These are phyloP conservation scores for Triticum timopheevii DNA, from an alignment of 176 grass and related monocot genomes.

Conservation along the genomic window DNA sequence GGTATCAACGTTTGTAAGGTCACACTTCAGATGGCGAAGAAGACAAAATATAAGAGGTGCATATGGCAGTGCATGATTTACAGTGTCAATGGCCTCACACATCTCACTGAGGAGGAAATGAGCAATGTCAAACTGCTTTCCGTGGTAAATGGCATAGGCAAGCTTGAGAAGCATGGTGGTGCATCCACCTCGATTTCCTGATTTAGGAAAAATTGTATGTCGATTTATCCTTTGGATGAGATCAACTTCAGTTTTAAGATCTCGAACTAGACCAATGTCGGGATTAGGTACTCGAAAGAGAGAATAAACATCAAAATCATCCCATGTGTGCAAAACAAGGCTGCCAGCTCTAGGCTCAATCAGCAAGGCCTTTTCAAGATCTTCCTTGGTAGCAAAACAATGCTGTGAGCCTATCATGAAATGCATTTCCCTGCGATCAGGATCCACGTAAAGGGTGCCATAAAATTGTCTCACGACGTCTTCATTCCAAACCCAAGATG, in stretches of 20 bases:
- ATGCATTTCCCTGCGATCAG: not conserved
- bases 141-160: not conserved
- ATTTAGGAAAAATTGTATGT: not conserved
- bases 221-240: constrained; percentile 3
- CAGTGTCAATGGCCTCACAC: not conserved
- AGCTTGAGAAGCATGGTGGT: not conserved
- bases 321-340: not conserved
- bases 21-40: not conserved
- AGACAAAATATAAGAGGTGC: not conserved
- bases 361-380: not conserved
- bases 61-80: not conserved
- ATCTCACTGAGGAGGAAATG: constrained; percentile 4
- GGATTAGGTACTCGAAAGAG: not conserved
- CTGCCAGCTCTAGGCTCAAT: not conserved
- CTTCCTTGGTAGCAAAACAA: constrained; percentile 2
- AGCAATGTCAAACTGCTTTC: not conserved
- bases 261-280: not conserved
- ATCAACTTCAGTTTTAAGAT: constrained; percentile 5
- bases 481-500: not conserved
- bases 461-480: not conserved
- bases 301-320: not conserved
- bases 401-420: not conserved
- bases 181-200: not conserved
- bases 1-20: not conserved
- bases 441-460: not conserved